Conservation (phyloP, 306 rosid genomes). For the Rubus idaeus region DNA sequence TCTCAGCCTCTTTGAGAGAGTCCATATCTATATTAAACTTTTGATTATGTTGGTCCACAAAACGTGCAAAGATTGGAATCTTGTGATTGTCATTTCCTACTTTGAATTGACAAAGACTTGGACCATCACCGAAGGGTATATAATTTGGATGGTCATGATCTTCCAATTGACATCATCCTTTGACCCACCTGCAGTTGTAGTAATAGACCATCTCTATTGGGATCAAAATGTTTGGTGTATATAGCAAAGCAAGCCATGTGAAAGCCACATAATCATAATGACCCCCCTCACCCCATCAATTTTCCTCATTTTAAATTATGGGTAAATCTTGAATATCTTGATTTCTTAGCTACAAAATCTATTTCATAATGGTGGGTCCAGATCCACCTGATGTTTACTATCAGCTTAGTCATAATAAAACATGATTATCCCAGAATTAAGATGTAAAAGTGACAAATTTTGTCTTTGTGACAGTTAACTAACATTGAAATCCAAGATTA, state of each 20-base stretch:
- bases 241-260: slow-evolving; percentile 50
- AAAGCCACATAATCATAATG: slow-evolving; percentile 38
- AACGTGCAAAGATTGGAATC: slow-evolving; percentile 51
- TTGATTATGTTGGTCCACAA: slow-evolving; percentile 38
- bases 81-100: slow-evolving; percentile 47
- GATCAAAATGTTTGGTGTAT: slow-evolving; percentile 51
- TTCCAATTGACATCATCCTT: slow-evolving; percentile 36
- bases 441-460: slow-evolving; percentile 52
- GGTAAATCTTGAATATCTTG: slow-evolving; percentile 38
- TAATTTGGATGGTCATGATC: slow-evolving; percentile 49
- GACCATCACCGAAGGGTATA: slow-evolving; percentile 36
- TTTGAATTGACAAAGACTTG: slow-evolving; percentile 39
- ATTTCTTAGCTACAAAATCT: slow-evolving; percentile 53
- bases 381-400: slow-evolving; percentile 62
- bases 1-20: slow-evolving; percentile 38
- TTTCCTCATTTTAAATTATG: slow-evolving; percentile 32
- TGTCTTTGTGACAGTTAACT: slow-evolving; percentile 48
- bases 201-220: slow-evolving; percentile 66
- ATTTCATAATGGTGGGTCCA: slow-evolving; percentile 51
- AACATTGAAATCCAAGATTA: slow-evolving; percentile 35
- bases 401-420: slow-evolving; percentile 45
- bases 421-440: slow-evolving; percentile 49
- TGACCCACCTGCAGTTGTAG: slow-evolving; percentile 89
- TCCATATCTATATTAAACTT: slow-evolving; percentile 31
- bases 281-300: slow-evolving; percentile 46